These are phyloP conservation scores for Penicillium sp. DNA, from an alignment of 2,329 filamentous ascomycete genomes.

Conservation along the genomic window DNA sequence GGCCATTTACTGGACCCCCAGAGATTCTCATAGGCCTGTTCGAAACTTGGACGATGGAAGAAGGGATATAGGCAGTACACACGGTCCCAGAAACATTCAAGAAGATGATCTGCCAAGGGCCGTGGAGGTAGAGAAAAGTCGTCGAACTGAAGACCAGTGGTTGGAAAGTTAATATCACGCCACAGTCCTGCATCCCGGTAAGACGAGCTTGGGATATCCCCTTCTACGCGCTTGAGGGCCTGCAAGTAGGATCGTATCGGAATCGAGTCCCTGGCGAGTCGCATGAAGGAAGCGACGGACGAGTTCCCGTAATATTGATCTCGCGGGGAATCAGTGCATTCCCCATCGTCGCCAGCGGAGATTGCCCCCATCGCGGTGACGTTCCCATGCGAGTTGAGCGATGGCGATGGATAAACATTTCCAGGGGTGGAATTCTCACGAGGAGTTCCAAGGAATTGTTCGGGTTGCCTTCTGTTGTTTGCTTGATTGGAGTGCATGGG, in stretches of 20 bases:
- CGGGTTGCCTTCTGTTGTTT: background rate
- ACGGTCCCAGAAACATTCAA: slow-evolving; percentile 42
- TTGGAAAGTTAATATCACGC: slow-evolving; percentile 15
- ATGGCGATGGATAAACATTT: slow-evolving; percentile 14
- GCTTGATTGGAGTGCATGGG: background rate
- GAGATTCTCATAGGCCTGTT: slow-evolving; percentile 42
- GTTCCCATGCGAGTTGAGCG: slow-evolving; percentile 23
- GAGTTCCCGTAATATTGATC: slow-evolving; percentile 45
- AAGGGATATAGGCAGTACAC: slow-evolving; percentile 50
- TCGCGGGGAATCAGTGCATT: slow-evolving; percentile 16
- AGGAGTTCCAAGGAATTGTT: background rate
- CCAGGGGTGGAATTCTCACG: background rate
- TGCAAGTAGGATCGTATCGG: slow-evolving; percentile 17
- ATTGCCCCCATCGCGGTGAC: slow-evolving; percentile 45
- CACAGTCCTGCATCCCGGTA: slow-evolving; percentile 12
- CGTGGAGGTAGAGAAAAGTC: slow-evolving; percentile 46
- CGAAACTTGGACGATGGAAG: slow-evolving; percentile 46
- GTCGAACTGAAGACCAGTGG: slow-evolving; percentile 24
- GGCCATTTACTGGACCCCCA: slow-evolving; percentile 34
- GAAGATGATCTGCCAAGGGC: slow-evolving; percentile 44
- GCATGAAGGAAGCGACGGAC: slow-evolving; percentile 44
- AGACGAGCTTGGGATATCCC: slow-evolving; percentile 5
- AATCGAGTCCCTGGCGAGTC: slow-evolving; percentile 38
- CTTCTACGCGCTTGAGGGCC: slow-evolving; percentile 11
- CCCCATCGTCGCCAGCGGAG: slow-evolving; percentile 32